These are phyloP conservation scores for Fragaria vesca DNA, from an alignment of 306 rosid species.

Conservation along the genomic window DNA sequence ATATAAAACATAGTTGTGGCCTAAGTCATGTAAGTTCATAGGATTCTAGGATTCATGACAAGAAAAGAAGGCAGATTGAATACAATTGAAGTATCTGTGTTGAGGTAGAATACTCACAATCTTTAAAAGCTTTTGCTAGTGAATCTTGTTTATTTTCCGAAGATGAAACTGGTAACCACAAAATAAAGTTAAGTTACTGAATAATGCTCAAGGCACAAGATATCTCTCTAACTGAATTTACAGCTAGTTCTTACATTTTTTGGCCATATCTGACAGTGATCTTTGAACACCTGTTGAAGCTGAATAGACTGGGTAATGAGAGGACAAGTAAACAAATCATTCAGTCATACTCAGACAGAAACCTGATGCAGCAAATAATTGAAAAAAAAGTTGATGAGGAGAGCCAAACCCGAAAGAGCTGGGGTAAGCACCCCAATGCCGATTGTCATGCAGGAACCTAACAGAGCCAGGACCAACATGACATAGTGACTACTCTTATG, in stretches of 20 bases:
- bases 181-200: conserved; percentile 17
- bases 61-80: neutral
- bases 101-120: conserved; percentile 46
- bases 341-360: neutral
- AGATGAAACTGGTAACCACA: conserved; percentile 48
- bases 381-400: neutral
- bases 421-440: conserved; percentile 81
- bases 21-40: neutral
- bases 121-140: conserved; percentile 38
- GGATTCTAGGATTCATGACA: conserved; percentile 8
- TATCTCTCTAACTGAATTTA: neutral
- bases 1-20: neutral
- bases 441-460: conserved; percentile 74
- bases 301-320: conserved; percentile 45
- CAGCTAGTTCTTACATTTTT: conserved; percentile 43
- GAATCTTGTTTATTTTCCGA: conserved; percentile 27
- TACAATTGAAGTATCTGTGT: neutral
- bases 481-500: conserved; percentile 58
- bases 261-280: conserved; percentile 45
- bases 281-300: conserved; percentile 71
- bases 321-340: conserved; percentile 19
- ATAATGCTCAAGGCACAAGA: neutral
- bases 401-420: conserved; percentile 62
- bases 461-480: conserved; percentile 66
- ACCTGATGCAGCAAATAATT: neutral